phyloP scores from a whole-genome alignment of 345 rosid species.

The Kandelia obovata region DNA sequence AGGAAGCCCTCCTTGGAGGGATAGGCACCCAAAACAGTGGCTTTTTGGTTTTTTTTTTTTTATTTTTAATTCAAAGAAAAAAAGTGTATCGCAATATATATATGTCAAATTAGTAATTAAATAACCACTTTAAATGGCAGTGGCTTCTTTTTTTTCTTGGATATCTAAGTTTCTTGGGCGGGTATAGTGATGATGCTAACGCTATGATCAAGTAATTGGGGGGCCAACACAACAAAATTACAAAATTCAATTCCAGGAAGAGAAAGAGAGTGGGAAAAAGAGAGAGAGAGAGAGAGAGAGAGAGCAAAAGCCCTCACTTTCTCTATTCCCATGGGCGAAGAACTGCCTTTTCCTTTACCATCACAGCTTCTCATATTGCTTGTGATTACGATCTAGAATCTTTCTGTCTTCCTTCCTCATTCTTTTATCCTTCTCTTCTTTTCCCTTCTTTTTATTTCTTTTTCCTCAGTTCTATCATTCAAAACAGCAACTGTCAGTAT shows the following conservation, averaged over 20 bases:
- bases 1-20: too few relatives aligned
- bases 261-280: constrained; percentile 9
- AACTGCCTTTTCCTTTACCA: constrained; percentile 36
- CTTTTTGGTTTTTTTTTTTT: too few relatives aligned
- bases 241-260: constrained; percentile 18
- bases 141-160: not conserved
- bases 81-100: too few relatives aligned
- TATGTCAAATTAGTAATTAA: too few relatives aligned
- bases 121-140: too few relatives aligned
- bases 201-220: constrained; percentile 23
- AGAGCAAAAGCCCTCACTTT: constrained; percentile 50
- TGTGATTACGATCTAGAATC: constrained; percentile 52
- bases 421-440: not conserved
- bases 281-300: constrained; percentile 19
- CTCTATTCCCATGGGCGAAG: constrained; percentile 53
- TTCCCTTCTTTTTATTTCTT: constrained; percentile 6
- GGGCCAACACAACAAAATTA: not conserved
- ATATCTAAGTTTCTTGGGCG: not conserved
- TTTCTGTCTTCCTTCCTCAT: constrained; percentile 18
- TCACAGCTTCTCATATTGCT: constrained; percentile 34
- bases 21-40: not conserved
- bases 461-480: constrained; percentile 2
- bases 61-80: too few relatives aligned
- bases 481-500: constrained; percentile 18
- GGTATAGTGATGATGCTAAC: constrained; percentile 16